phyloP scores from a whole-genome alignment of 306 rosid genomes.

The Castanopsis chinensis region DNA sequence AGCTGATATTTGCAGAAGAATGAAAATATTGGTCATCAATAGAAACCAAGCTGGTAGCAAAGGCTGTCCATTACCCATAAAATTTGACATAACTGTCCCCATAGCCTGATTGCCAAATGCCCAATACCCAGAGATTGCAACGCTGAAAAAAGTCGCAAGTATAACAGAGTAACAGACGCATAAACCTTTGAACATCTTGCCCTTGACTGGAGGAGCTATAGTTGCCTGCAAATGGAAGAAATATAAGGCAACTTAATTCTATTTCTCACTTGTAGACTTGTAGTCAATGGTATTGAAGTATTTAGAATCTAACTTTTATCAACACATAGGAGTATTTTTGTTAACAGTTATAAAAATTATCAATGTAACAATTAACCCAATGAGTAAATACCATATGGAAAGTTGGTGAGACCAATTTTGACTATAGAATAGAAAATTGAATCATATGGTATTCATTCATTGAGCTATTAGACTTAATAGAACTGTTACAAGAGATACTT shows the following conservation, averaged over 20 bases:
- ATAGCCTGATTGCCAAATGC: conserved; percentile 64
- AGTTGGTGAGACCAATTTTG: no score
- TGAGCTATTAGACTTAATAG: no score
- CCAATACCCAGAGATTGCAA: conserved; percentile 85
- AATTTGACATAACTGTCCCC: conserved; percentile 53
- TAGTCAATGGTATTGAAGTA: not conserved
- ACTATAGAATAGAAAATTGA: no score
- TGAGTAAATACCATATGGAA: no score
- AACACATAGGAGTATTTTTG: no score
- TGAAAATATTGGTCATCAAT: conserved; percentile 55
- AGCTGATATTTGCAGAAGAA: conserved; percentile 58
- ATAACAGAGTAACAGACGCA: conserved; percentile 66
- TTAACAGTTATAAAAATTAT: no score
- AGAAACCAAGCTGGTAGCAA: conserved; percentile 71
- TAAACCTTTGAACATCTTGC: conserved; percentile 83
- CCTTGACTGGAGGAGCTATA: conserved; percentile 69
- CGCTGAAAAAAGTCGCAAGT: conserved; percentile 47
- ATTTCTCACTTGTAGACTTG: not conserved
- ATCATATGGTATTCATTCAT: not conserved
- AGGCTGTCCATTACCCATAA: conserved; percentile 32
- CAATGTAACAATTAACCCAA: no score
- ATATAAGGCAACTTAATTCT: not conserved
- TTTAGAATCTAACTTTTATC: no score
- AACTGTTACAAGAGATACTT: no score
- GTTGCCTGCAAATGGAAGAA: conserved; percentile 60